Evolutionary conservation across 1,284 basidiomycete genomes (phyloP), one percentile per base, ranked within the genome.

Genomic region (Lentinus polychrous): DNA sequence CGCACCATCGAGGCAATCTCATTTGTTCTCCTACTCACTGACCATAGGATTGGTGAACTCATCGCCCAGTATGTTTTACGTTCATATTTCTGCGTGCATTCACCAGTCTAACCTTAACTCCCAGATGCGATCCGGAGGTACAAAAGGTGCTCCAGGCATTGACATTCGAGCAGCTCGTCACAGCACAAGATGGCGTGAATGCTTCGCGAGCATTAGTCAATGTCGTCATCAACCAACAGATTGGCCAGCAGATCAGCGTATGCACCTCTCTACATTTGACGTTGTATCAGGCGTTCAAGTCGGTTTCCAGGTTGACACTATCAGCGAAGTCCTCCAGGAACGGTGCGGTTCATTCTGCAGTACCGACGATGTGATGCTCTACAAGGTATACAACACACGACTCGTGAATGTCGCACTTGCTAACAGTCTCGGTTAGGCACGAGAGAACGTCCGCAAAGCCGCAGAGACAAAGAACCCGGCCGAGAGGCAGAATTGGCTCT

Each of bases 291-390:
- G 18, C 14, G 36, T 8, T 20, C 22, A 37, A 1, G 2, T 15
- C 27, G 37, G 60, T 20, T 20, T 7, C 8, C 32, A 94, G 91
- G 88, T 97, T 54, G 96, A 99, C 66, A 91, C 91, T 2, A 90
- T 99, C 59, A 95, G 92, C 59, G 91, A 97, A 58, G 84, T 93
- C 46, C 71, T 99, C 31, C 95, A 99, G 64, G 85, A 90, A 61
- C 79, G 93, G 60, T 99, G 96, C 60, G 94, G 94, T 0, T 91
- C 91, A 15, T 99, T 99, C 76, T 98, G 94, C 67, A 94, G 92
- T 59, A 88, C 95, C 0, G 96, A 97, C 61, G 96, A 99, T 68
- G 96, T 99, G 38, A 89, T 97, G 73, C 71, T 97, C 43, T 98
- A 99, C 75, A 99, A 99, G 75, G 91, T 82, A 54, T 54, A 65